A percentile compares a stretch with the other conserved stretches of the same genome.
These are phyloP conservation scores for Brachypodium distachyon DNA, from an alignment of 202 grass and related monocot species.

Conservation along the genomic window DNA sequence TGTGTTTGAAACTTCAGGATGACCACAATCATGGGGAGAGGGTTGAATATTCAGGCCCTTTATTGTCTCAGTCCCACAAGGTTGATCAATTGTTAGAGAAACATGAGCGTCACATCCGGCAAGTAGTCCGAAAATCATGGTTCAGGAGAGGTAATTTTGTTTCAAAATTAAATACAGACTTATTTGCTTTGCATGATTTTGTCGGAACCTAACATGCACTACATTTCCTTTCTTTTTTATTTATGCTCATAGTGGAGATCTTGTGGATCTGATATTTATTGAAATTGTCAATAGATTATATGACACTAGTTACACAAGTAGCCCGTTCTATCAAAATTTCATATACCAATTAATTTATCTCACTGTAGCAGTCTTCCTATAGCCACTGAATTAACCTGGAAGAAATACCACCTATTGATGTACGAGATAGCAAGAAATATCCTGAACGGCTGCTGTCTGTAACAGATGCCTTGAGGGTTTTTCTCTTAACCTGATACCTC, in stretches of 20 bases:
- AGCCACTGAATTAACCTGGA: background rate
- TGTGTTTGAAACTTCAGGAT: slow-evolving; percentile 28
- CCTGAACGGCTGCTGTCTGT: background rate
- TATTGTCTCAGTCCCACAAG: slow-evolving; percentile 74
- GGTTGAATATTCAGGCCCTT: slow-evolving; percentile 85
- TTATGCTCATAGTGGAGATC: background rate
- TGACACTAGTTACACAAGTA: background rate
- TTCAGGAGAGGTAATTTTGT: slow-evolving; percentile 62
- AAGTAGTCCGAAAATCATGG: slow-evolving; percentile 78
- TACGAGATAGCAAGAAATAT: background rate
- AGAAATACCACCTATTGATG: background rate
- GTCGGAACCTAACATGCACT: background rate
- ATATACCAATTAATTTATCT: background rate
- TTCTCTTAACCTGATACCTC: background rate
- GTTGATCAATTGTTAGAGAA: slow-evolving; percentile 85
- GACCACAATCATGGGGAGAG: slow-evolving; percentile 52
- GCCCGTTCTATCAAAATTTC: background rate
- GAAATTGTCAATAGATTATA: background rate
- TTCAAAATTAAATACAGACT: background rate
- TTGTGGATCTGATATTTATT: background rate
- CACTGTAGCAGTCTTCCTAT: background rate
- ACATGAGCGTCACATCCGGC: slow-evolving; percentile 77
- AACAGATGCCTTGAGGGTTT: background rate
- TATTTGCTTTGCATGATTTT: background rate
- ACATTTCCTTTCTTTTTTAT: background rate